phyloP scores from a whole-genome alignment of 2,329 filamentous ascomycete species.

The Neocucurbitaria cava region DNA sequence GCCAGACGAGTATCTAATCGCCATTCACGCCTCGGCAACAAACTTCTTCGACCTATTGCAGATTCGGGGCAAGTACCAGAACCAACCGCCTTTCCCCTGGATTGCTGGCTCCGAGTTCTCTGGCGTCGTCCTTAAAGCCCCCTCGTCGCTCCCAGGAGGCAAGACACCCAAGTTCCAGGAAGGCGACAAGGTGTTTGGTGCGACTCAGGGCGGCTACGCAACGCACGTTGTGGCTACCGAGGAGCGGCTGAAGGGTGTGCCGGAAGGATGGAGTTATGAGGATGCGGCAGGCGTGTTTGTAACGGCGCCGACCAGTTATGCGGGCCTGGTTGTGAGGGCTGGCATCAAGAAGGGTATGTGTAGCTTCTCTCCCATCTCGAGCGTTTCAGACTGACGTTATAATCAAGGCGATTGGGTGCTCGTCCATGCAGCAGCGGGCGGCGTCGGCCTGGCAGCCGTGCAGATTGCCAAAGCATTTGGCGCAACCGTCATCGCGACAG shows the following conservation, averaged over 20 bases:
- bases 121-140: conserved; percentile 74
- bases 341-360: conserved; percentile 66
- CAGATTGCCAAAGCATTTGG: conserved; percentile 93
- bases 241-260: conserved; percentile 73
- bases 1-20: conserved; percentile 81
- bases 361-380: background rate
- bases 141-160: conserved; percentile 56
- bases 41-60: conserved; percentile 99
- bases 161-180: conserved; percentile 69
- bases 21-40: conserved; percentile 83
- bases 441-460: conserved; percentile 88
- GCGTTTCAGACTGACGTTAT: background rate
- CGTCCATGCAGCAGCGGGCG: conserved; percentile 90
- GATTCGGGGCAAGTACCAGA: conserved; percentile 93
- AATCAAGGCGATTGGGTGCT: conserved; percentile 78
- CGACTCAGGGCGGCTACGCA: conserved; percentile 84
- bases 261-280: conserved; percentile 79
- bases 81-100: conserved; percentile 89
- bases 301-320: conserved; percentile 89
- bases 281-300: conserved; percentile 91
- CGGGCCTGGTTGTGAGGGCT: conserved; percentile 79
- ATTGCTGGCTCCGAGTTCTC: conserved; percentile 86
- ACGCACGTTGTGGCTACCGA: conserved; percentile 75
- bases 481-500: conserved; percentile 91
- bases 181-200: conserved; percentile 87